Evolutionary conservation across 2,329 filamentous ascomycete genomes (phyloP).

Genomic region (Arthrobotrys conoides): DNA sequence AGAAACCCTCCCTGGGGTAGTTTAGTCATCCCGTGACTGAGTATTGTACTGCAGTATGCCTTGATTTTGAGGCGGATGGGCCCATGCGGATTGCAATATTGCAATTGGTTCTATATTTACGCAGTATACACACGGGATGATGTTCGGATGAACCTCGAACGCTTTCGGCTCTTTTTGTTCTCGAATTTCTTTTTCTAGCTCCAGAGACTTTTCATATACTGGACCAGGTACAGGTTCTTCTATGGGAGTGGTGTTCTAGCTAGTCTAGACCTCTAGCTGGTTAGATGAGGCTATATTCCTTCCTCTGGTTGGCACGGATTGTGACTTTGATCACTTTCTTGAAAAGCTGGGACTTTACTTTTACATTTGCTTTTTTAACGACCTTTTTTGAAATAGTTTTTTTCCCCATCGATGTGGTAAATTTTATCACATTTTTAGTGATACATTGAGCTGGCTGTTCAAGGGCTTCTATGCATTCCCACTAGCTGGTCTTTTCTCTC

Average conservation of each 20-base stretch:
- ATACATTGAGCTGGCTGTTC: too few relatives aligned
- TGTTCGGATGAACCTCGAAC: constrained; percentile 9
- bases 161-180: background rate
- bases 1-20: background rate
- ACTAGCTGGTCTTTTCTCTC: background rate
- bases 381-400: background rate
- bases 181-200: background rate
- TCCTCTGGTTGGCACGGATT: background rate
- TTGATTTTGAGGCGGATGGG: background rate
- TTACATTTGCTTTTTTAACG: background rate
- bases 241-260: background rate
- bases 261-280: background rate
- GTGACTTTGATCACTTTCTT: background rate
- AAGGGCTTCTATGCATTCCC: background rate
- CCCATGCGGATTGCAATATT: background rate
- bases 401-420: background rate
- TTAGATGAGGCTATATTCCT: background rate
- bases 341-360: background rate
- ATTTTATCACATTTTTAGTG: background rate
- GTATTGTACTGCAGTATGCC: background rate
- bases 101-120: constrained; percentile 15
- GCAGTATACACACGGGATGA: background rate
- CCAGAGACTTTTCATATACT: background rate
- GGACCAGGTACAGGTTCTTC: background rate
- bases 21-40: background rate